Conservation (phyloP, 805 yeast species). For the Saccharomycopsis fibuligera region DNA sequence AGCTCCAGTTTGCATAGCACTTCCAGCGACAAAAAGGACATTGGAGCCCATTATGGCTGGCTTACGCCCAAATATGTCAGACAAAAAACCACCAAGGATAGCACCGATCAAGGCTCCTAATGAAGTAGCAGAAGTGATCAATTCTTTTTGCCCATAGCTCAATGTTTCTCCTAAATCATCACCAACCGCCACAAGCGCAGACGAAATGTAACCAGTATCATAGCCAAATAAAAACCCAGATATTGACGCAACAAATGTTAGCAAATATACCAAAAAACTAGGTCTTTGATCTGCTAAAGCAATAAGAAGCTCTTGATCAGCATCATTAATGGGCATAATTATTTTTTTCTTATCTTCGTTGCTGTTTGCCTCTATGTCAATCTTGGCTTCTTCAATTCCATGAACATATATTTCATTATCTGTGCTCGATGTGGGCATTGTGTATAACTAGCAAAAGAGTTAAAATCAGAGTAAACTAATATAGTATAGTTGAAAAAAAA, state of each 20-base stretch:
- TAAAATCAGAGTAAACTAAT: too few relatives aligned
- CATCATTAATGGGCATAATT: conserved; percentile 23
- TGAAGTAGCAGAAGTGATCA: conserved; percentile 91
- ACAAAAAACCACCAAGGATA: conserved; percentile 68
- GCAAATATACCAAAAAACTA: conserved; percentile 54
- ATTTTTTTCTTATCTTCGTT: not conserved
- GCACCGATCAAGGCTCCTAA: conserved; percentile 86
- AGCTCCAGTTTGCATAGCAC: conserved; percentile 76
- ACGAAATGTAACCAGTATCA: conserved; percentile 94
- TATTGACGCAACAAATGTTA: conserved; percentile 75
- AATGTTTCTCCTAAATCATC: conserved; percentile 60
- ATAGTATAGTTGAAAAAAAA: too few relatives aligned
- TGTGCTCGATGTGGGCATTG: too few relatives aligned
- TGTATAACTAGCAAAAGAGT: too few relatives aligned
- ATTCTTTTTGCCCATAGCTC: conserved; percentile 74
- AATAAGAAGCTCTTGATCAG: conserved; percentile 30
- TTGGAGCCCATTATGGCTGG: conserved; percentile 80
- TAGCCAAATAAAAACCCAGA: conserved; percentile 97
- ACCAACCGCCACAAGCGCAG: conserved; percentile 83
- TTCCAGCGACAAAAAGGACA: conserved; percentile 75
- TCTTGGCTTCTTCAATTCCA: conserved; percentile 2
- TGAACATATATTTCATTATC: too few relatives aligned
- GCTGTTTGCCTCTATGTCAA: conserved; percentile 1
- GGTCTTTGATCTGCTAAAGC: conserved; percentile 30
- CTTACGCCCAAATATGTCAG: conserved; percentile 81